phyloP scores from a whole-genome alignment of 169 alveolate species.

The Plasmodium inui region DNA sequence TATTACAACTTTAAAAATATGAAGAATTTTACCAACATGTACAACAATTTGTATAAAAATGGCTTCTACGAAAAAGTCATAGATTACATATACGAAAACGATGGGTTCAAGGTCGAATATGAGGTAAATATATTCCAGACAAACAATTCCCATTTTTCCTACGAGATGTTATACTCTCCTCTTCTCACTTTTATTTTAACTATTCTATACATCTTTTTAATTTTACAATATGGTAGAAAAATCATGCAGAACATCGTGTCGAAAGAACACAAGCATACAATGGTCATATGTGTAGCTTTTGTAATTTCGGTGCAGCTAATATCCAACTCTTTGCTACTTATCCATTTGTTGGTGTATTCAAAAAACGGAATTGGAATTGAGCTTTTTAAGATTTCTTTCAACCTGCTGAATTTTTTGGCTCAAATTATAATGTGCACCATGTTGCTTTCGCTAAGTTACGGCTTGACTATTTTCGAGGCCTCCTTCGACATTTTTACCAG shows the following conservation, averaged over 20 bases:
- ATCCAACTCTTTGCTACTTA: slow-evolving; percentile 50
- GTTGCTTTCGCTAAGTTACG: slow-evolving; percentile 70
- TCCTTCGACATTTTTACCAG: slow-evolving; percentile 10
- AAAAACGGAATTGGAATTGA: slow-evolving; percentile 65
- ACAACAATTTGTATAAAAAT: slow-evolving; percentile 66
- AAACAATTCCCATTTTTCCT: slow-evolving; percentile 66
- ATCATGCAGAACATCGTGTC: slow-evolving; percentile 41
- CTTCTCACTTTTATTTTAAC: slow-evolving; percentile 54
- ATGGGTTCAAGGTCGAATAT: slow-evolving; percentile 56
- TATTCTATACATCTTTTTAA: slow-evolving; percentile 36
- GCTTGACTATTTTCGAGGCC: slow-evolving; percentile 58
- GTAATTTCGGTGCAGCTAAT: slow-evolving; percentile 56
- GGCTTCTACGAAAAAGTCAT: slow-evolving; percentile 56
- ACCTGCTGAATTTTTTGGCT: slow-evolving; percentile 52
- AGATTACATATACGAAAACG: slow-evolving; percentile 68
- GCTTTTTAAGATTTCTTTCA: slow-evolving; percentile 51
- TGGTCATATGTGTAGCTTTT: slow-evolving; percentile 53
- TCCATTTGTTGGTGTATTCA: slow-evolving; percentile 63
- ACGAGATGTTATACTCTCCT: slow-evolving; percentile 54
- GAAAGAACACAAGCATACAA: slow-evolving; percentile 35
- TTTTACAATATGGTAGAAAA: slow-evolving; percentile 48
- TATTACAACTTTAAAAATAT: slow-evolving; percentile 54
- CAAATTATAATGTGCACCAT: slow-evolving; percentile 70
- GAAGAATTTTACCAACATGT: slow-evolving; percentile 64
- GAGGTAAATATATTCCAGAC: slow-evolving; percentile 64